These are phyloP conservation scores for Coemansia sp. DNA, from an alignment of 192 early-diverging fungal species.

Conservation along the genomic window DNA sequence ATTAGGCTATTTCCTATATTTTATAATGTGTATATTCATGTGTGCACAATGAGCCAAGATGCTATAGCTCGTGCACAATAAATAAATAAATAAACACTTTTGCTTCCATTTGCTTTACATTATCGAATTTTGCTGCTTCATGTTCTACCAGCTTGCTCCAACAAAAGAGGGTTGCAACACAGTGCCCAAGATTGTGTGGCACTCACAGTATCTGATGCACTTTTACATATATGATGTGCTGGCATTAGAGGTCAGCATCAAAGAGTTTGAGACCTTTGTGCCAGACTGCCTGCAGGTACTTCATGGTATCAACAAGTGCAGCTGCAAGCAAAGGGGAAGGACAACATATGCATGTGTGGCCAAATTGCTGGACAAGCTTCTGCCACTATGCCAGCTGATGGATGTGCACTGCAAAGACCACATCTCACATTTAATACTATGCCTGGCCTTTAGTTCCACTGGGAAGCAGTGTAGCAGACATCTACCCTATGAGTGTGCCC, in stretches of 20 bases:
- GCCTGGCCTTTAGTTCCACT: slow-evolving; percentile 66
- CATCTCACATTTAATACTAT: slow-evolving; percentile 77
- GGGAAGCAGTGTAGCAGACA: slow-evolving; percentile 74
- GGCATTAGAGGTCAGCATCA: slow-evolving; percentile 51
- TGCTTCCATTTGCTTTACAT: no score
- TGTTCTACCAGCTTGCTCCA: slow-evolving; percentile 43
- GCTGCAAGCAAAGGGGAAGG: slow-evolving; percentile 64
- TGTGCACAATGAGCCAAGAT: no score
- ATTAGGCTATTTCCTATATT: no score
- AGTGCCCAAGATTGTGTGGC: slow-evolving; percentile 46
- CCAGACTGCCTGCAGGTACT: slow-evolving; percentile 66
- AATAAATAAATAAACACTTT: no score
- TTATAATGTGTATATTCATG: no score
- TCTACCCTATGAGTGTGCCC: slow-evolving; percentile 64
- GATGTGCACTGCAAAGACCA: slow-evolving; percentile 76
- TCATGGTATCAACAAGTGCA: slow-evolving; percentile 77
- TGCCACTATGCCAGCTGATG: slow-evolving; percentile 44
- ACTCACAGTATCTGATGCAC: slow-evolving; percentile 43
- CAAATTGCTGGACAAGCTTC: slow-evolving; percentile 45
- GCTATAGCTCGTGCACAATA: no score
- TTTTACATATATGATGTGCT: slow-evolving; percentile 43
- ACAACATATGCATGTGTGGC: slow-evolving; percentile 59
- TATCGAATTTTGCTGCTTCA: slow-evolving; percentile 3
- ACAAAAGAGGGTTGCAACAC: slow-evolving; percentile 23
- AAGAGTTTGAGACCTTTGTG: slow-evolving; percentile 56